A percentile compares a stretch with the other conserved stretches of the same genome.
These are phyloP conservation scores for Lodderomyces theae DNA, from an alignment of 1,139 yeast species.

Conservation along the genomic window DNA sequence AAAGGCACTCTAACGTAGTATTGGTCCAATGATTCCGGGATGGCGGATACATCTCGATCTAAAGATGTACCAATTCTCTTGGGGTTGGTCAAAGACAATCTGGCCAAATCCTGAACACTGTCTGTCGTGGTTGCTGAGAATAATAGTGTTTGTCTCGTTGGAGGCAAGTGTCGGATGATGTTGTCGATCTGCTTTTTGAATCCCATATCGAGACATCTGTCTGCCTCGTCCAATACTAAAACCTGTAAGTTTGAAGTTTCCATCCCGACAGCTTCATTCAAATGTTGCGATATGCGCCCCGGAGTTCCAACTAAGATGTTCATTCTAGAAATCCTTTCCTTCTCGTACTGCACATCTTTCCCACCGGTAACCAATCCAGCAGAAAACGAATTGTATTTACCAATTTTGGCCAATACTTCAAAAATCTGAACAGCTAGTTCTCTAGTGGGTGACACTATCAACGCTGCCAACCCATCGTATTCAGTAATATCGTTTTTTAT, in stretches of 20 bases:
- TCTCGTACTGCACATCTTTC: conserved; percentile 83
- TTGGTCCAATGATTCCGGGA: conserved; percentile 86
- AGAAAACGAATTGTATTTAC: conserved; percentile 73
- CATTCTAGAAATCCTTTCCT: conserved; percentile 78
- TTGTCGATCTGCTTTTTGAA: conserved; percentile 86
- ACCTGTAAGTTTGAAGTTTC: conserved; percentile 78
- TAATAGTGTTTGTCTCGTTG: conserved; percentile 80
- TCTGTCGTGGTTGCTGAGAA: conserved; percentile 95
- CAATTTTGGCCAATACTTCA: conserved; percentile 83
- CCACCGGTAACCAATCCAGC: conserved; percentile 98
- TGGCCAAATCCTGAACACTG: conserved; percentile 80
- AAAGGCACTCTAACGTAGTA: conserved; percentile 69
- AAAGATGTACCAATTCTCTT: conserved; percentile 65
- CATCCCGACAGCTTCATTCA: conserved; percentile 89
- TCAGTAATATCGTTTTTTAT: conserved; percentile 79
- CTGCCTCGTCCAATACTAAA: conserved; percentile 92
- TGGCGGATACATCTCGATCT: conserved; percentile 49
- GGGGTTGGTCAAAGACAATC: conserved; percentile 81
- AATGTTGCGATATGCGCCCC: conserved; percentile 89
- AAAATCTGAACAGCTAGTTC: conserved; percentile 93
- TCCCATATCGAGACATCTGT: conserved; percentile 95
- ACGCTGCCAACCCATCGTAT: conserved; percentile 88
- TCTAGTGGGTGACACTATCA: conserved; percentile 89
- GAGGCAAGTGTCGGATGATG: conserved; percentile 78
- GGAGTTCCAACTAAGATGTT: conserved; percentile 95